phyloP scores from a whole-genome alignment of 768 basidiomycete genomes.

The Heimioporus sp. region DNA sequence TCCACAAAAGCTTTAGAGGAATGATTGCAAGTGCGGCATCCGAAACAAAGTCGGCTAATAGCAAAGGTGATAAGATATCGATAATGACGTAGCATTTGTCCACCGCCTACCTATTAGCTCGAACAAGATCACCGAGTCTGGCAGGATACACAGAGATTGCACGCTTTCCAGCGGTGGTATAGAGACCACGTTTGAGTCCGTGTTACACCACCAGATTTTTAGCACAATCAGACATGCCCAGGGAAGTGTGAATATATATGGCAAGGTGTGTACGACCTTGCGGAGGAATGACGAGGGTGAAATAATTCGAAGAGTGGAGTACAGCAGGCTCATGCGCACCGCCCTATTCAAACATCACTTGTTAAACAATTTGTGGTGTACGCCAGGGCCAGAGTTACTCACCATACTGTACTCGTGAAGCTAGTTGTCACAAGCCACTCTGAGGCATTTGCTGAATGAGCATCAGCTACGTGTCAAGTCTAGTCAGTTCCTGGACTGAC shows the following conservation, averaged over 20 bases:
- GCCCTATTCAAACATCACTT: not conserved
- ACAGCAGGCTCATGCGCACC: slow-evolving; percentile 4
- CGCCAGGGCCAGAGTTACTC: not conserved
- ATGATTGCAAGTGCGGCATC: not conserved
- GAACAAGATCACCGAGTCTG: not conserved
- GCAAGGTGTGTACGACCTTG: not conserved
- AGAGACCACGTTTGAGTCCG: too few relatives aligned
- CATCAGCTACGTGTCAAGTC: not conserved
- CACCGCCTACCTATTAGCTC: not conserved
- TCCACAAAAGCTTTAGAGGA: slow-evolving; percentile 1
- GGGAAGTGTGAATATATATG: not conserved
- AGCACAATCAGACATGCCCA: not conserved
- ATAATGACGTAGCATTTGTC: not conserved
- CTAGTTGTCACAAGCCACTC: not conserved
- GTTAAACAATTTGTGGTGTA: not conserved
- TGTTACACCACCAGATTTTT: not conserved
- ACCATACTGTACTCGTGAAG: not conserved
- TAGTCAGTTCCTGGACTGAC: not conserved
- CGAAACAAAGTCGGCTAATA: not conserved
- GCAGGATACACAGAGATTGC: not conserved
- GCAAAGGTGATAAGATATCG: not conserved
- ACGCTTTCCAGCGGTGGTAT: not conserved
- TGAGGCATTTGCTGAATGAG: not conserved
- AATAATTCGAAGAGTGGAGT: not conserved
- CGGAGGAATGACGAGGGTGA: not conserved